Percentiles rank a stretch among this genome's conserved stretches.
These are phyloP conservation scores for Puya raimondii DNA, from an alignment of 176 grass and related monocot species.

Conservation along the genomic window DNA sequence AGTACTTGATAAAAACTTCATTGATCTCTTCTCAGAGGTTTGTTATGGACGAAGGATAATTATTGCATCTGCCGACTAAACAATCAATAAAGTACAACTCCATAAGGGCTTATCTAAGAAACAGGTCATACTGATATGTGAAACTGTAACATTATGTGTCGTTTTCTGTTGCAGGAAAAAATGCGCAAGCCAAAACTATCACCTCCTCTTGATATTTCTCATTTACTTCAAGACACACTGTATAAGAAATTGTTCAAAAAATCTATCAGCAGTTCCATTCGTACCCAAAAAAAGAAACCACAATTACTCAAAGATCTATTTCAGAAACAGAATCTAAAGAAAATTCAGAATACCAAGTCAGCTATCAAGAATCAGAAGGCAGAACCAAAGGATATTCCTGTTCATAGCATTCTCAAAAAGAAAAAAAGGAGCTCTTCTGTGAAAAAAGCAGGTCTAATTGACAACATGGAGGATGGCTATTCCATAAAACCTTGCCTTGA, in stretches of 20 bases:
- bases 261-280: constrained; percentile 16
- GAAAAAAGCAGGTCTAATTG: constrained; percentile 16
- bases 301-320: constrained; percentile 27
- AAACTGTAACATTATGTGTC: background rate
- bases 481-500: constrained; percentile 19
- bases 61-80: too few relatives aligned
- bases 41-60: too few relatives aligned
- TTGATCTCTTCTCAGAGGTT: too few relatives aligned
- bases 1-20: too few relatives aligned
- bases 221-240: constrained; percentile 28
- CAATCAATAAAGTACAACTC: too few relatives aligned
- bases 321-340: constrained; percentile 37
- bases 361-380: constrained; percentile 18
- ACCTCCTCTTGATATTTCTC: constrained; percentile 15
- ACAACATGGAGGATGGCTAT: constrained; percentile 14
- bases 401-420: constrained; percentile 58
- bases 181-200: constrained; percentile 23
- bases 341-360: constrained; percentile 26
- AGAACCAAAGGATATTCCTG: constrained; percentile 20
- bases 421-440: constrained; percentile 29
- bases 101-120: too few relatives aligned
- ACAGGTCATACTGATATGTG: background rate
- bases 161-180: constrained; percentile 37
- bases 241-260: constrained; percentile 31
- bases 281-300: constrained; percentile 20